A percentile compares a stretch with the other conserved stretches of the same genome.
These are phyloP conservation scores for Barbatosphaeria neglecta DNA, from an alignment of 495 filamentous ascomycete genomes.

Conservation along the genomic window DNA sequence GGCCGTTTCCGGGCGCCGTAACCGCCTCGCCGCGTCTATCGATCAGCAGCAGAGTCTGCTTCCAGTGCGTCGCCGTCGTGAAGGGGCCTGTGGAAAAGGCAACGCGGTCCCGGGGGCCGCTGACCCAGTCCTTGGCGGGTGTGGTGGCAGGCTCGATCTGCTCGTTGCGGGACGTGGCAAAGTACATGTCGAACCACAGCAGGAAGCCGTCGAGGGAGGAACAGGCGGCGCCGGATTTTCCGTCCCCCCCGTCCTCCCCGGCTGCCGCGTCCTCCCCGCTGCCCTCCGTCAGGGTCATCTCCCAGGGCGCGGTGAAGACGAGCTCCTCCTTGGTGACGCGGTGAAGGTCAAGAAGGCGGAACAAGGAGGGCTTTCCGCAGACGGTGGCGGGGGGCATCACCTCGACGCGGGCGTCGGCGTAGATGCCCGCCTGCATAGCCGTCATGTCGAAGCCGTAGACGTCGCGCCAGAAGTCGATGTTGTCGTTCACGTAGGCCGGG, in stretches of 20 bases:
- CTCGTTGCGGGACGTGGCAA: slow-evolving; percentile 35
- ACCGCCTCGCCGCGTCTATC: slow-evolving; percentile 10
- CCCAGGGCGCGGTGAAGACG: slow-evolving; percentile 59
- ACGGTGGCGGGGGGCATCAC: slow-evolving; percentile 68
- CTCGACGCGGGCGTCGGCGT: slow-evolving; percentile 75
- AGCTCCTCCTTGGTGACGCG: slow-evolving; percentile 62
- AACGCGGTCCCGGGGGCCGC: slow-evolving; percentile 30
- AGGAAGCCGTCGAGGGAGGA: slow-evolving; percentile 62
- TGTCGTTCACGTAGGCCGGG: slow-evolving; percentile 80
- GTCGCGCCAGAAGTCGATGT: slow-evolving; percentile 92
- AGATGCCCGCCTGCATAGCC: slow-evolving; percentile 72
- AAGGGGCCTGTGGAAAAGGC: slow-evolving; percentile 73
- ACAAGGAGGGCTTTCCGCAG: slow-evolving; percentile 62
- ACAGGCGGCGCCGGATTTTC: too few relatives aligned
- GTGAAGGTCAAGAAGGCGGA: slow-evolving; percentile 71
- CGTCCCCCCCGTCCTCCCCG: too few relatives aligned
- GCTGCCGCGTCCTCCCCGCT: too few relatives aligned
- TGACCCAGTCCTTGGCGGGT: slow-evolving; percentile 20
- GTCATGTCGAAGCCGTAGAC: slow-evolving; percentile 97
- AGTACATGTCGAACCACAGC: slow-evolving; percentile 75
- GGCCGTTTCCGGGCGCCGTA: slow-evolving; percentile 14
- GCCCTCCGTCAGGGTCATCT: slow-evolving; percentile 29
- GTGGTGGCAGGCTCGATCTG: slow-evolving; percentile 4
- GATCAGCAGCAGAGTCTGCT: slow-evolving; percentile 55
- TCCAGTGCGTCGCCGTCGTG: slow-evolving; percentile 74